Evolutionary conservation across 2,329 filamentous ascomycete genomes (phyloP).

Genomic region (Fusarium proliferatum): DNA sequence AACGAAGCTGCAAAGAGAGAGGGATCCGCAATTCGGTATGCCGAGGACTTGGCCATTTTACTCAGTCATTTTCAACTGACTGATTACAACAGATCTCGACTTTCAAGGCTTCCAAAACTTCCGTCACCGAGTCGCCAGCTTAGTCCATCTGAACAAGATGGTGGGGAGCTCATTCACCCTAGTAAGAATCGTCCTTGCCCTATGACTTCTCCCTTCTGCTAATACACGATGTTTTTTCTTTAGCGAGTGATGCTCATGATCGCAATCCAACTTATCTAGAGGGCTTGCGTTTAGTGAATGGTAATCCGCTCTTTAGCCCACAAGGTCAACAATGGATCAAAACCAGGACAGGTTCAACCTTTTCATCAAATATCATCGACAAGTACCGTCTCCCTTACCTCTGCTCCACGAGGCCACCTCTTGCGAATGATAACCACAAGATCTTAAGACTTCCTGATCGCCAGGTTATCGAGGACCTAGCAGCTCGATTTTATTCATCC

Average conservation of each 20-base stretch:
- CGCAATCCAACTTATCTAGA: background rate
- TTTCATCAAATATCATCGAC: background rate
- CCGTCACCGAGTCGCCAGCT: rapidly evolving
- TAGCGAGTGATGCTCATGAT: rapidly evolving
- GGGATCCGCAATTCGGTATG: background rate
- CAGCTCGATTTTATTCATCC: background rate
- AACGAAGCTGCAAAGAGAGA: background rate
- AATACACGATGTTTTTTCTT: rapidly evolving
- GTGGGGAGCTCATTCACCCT: background rate
- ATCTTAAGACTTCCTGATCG: background rate
- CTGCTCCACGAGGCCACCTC: rapidly evolving
- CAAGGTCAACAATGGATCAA: background rate
- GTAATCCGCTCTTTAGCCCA: background rate
- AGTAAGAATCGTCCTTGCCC: rapidly evolving
- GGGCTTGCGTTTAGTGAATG: background rate
- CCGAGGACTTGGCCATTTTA: background rate
- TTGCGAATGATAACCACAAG: background rate
- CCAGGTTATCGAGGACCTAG: background rate
- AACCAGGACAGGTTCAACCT: background rate
- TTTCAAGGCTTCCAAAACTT: rapidly evolving
- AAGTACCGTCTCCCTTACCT: background rate
- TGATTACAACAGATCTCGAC: background rate
- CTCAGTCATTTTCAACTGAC: rapidly evolving
- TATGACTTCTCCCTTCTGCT: background rate
- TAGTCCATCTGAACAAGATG: rapidly evolving